A percentile compares a stretch with the other conserved stretches of the same genome.
phyloP scores from a whole-genome alignment of 345 rosid species.

The Toxicodendron radicans region DNA sequence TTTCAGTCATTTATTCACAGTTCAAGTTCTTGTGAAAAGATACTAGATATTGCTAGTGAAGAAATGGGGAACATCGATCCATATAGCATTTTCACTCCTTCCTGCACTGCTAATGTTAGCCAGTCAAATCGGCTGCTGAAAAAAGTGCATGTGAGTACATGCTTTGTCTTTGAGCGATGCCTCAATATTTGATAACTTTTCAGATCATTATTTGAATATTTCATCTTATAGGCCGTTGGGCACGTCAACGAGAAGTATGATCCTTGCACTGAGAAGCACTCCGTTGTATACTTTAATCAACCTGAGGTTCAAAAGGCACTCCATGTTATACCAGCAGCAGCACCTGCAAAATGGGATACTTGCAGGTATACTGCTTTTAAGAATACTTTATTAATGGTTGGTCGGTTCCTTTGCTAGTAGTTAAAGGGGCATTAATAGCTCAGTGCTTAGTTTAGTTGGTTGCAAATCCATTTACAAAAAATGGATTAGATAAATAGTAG shows the following conservation, averaged over 20 bases:
- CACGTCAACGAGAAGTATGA: slow-evolving; percentile 71
- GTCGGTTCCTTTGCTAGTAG: background rate
- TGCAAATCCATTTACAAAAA: background rate
- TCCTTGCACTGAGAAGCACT: slow-evolving; percentile 92
- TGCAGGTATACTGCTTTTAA: slow-evolving; percentile 60
- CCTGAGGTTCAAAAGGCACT: slow-evolving; percentile 84
- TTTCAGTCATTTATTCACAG: slow-evolving; percentile 63
- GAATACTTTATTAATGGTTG: background rate
- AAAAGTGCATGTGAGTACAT: slow-evolving; percentile 57
- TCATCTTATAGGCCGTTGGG: slow-evolving; percentile 47
- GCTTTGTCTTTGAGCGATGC: background rate
- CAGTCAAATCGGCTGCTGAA: slow-evolving; percentile 52
- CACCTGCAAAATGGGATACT: slow-evolving; percentile 79
- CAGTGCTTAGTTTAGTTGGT: background rate
- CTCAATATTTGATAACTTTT: background rate
- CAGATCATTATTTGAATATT: slow-evolving; percentile 2
- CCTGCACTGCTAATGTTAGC: slow-evolving; percentile 58
- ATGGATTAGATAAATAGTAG: background rate
- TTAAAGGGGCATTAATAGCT: background rate
- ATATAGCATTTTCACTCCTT: slow-evolving; percentile 82
- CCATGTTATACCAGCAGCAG: slow-evolving; percentile 63
- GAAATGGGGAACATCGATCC: slow-evolving; percentile 85
- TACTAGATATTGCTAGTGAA: slow-evolving; percentile 52
- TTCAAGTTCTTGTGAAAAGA: slow-evolving; percentile 55
- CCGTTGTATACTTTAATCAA: slow-evolving; percentile 71